Evolutionary conservation across 2,329 filamentous ascomycete species (phyloP).

Genomic region (Lachnellula suecica): DNA sequence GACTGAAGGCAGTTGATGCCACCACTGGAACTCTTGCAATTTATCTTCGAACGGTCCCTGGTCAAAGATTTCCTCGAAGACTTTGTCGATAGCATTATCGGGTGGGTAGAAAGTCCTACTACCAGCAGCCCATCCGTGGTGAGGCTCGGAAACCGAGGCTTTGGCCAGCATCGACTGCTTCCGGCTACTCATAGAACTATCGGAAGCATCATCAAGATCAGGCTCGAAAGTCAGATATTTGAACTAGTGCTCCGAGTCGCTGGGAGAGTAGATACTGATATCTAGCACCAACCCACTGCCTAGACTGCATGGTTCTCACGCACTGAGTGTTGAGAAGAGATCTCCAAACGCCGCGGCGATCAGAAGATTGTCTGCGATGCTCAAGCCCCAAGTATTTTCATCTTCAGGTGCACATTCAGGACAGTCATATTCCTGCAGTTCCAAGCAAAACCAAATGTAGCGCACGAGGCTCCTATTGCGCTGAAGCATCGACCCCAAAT

Average conservation of each 20-base stretch:
- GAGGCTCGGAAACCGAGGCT: conserved; percentile 25
- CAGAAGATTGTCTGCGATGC: conserved; percentile 25
- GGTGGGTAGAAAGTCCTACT: conserved; percentile 20
- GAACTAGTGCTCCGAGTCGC: conserved; percentile 37
- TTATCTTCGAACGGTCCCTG: conserved; percentile 29
- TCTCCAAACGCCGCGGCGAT: conserved; percentile 32
- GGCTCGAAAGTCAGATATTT: conserved; percentile 31
- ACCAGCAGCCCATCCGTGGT: conserved; percentile 33
- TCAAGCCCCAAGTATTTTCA: conserved; percentile 23
- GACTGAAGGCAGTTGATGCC: conserved; percentile 34
- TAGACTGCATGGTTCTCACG: conserved; percentile 34
- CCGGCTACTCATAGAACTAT: conserved; percentile 6
- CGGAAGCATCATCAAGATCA: conserved; percentile 16
- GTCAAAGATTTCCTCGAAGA: conserved; percentile 33
- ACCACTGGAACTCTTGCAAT: conserved; percentile 33
- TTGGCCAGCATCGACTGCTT: conserved; percentile 20
- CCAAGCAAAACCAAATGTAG: conserved; percentile 21
- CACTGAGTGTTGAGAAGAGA: conserved; percentile 33
- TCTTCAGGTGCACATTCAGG: conserved; percentile 11
- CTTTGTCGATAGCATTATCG: conserved; percentile 13
- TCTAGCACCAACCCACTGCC: conserved; percentile 36
- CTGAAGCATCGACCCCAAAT: conserved; percentile 19
- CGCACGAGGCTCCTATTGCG: conserved; percentile 18
- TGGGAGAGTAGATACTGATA: conserved; percentile 39
- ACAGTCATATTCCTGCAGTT: conserved; percentile 19